phyloP scores from a whole-genome alignment of 768 basidiomycete genomes.

The Tulasnella sp. region DNA sequence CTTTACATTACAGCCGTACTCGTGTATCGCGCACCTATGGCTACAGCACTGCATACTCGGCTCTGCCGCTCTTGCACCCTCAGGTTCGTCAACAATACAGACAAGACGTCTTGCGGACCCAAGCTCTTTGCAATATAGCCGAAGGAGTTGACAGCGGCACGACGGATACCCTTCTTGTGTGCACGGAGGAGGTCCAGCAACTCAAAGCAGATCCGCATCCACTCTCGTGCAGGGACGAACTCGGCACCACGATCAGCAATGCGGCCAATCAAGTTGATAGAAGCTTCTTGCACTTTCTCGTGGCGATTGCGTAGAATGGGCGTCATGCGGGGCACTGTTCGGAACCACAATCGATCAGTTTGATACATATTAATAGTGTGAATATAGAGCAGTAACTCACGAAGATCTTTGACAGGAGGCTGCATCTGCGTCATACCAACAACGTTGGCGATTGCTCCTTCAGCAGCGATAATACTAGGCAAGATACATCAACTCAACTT shows the following conservation, averaged over 20 bases:
- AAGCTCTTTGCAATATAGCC: slow-evolving; percentile 99
- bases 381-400: slow-evolving; percentile 42
- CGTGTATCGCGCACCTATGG: slow-evolving; percentile 58
- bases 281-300: slow-evolving; percentile 98
- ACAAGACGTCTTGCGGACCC: slow-evolving; percentile 96
- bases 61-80: slow-evolving; percentile 98
- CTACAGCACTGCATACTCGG: slow-evolving; percentile 96
- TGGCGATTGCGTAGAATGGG: slow-evolving; percentile 99
- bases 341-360: slow-evolving; percentile 19
- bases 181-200: slow-evolving; percentile 93
- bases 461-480: slow-evolving; percentile 90
- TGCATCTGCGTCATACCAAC: slow-evolving; percentile 99
- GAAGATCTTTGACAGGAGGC: slow-evolving; percentile 95
- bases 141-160: slow-evolving; percentile 98
- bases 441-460: slow-evolving; percentile 97
- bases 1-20: neutral
- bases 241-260: slow-evolving; percentile 99
- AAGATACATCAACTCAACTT: neutral
- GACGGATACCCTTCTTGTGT: slow-evolving; percentile 97
- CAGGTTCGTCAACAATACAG: slow-evolving; percentile 88
- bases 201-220: slow-evolving; percentile 99
- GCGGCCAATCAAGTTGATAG: slow-evolving; percentile 98
- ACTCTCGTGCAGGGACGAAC: slow-evolving; percentile 95
- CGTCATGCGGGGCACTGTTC: slow-evolving; percentile 92
- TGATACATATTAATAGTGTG: neutral